Conservation (phyloP, 768 basidiomycete genomes). For the Lactifluus echinatus region DNA sequence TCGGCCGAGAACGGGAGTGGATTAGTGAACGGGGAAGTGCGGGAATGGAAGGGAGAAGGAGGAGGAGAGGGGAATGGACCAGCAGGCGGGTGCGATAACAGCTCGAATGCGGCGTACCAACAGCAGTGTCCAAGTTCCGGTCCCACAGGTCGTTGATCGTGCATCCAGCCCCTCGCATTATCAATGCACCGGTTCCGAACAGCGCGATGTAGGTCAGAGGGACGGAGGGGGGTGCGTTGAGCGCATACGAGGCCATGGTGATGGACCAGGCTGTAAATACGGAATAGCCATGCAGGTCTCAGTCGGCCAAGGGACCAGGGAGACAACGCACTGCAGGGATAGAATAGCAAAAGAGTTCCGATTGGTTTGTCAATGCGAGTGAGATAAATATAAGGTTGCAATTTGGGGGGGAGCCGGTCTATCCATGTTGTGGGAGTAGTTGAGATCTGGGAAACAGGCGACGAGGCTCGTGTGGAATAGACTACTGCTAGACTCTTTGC, state of each 20-base stretch:
- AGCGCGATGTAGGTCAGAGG: slow-evolving; percentile 71
- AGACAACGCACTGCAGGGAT: slow-evolving; percentile 81
- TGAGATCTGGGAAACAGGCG: background rate
- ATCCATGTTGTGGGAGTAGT: slow-evolving; percentile 46
- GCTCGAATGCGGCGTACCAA: slow-evolving; percentile 49
- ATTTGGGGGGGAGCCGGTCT: slow-evolving; percentile 47
- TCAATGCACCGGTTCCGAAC: slow-evolving; percentile 82
- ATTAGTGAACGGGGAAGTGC: background rate
- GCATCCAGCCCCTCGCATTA: slow-evolving; percentile 98
- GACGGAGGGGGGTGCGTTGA: slow-evolving; percentile 52
- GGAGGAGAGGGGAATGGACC: slow-evolving; percentile 40
- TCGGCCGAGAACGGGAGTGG: background rate
- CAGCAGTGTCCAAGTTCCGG: slow-evolving; percentile 78
- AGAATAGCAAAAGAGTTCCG: slow-evolving; percentile 83
- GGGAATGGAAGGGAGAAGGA: no score
- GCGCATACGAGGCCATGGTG: slow-evolving; percentile 87
- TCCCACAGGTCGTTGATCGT: slow-evolving; percentile 99
- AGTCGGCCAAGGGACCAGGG: background rate
- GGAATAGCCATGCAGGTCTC: background rate
- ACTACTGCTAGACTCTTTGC: background rate
- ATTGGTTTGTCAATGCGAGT: slow-evolving; percentile 95
- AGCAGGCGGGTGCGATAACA: no score
- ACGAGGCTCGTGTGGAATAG: background rate
- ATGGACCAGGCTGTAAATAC: slow-evolving; percentile 85
- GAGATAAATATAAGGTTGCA: slow-evolving; percentile 76